These are phyloP conservation scores for Xylaria polymorpha DNA, from an alignment of 2,329 filamentous ascomycete species.

Conservation along the genomic window DNA sequence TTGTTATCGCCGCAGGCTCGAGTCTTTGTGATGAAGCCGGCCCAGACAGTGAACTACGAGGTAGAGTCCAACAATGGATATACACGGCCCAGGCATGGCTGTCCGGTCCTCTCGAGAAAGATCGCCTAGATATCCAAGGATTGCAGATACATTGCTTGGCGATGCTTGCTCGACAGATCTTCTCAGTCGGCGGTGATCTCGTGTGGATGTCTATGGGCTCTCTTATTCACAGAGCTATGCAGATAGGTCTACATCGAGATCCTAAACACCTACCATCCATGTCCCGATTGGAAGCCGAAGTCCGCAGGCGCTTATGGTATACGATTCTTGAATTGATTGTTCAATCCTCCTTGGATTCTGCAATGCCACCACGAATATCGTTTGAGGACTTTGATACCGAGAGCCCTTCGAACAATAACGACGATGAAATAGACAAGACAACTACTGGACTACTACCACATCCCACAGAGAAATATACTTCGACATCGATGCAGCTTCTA, in stretches of 20 bases:
- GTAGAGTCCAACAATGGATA: conserved; percentile 53
- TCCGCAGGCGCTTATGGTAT: conserved; percentile 57
- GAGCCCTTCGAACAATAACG: conserved; percentile 53
- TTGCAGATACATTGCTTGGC: conserved; percentile 56
- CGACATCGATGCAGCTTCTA: conserved; percentile 52
- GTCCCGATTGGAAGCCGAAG: conserved; percentile 52
- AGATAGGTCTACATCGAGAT: conserved; percentile 59
- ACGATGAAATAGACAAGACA: conserved; percentile 47
- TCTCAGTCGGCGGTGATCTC: conserved; percentile 55
- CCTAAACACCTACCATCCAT: conserved; percentile 54
- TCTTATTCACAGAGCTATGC: conserved; percentile 57
- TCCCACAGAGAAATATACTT: conserved; percentile 47
- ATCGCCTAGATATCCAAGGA: conserved; percentile 50
- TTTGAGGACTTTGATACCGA: conserved; percentile 56
- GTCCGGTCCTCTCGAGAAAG: conserved; percentile 54
- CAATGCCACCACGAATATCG: conserved; percentile 55
- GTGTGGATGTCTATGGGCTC: conserved; percentile 57
- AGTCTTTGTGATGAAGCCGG: conserved; percentile 47
- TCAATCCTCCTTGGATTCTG: conserved; percentile 54
- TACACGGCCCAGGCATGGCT: conserved; percentile 57
- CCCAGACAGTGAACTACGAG: conserved; percentile 43
- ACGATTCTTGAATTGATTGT: conserved; percentile 56
- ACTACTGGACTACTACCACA: conserved; percentile 41
- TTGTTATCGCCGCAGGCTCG: conserved; percentile 57
- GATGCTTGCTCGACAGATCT: conserved; percentile 56